These are phyloP conservation scores for Rubroboletus satanas DNA, from an alignment of 768 basidiomycete genomes.

Conservation along the genomic window DNA sequence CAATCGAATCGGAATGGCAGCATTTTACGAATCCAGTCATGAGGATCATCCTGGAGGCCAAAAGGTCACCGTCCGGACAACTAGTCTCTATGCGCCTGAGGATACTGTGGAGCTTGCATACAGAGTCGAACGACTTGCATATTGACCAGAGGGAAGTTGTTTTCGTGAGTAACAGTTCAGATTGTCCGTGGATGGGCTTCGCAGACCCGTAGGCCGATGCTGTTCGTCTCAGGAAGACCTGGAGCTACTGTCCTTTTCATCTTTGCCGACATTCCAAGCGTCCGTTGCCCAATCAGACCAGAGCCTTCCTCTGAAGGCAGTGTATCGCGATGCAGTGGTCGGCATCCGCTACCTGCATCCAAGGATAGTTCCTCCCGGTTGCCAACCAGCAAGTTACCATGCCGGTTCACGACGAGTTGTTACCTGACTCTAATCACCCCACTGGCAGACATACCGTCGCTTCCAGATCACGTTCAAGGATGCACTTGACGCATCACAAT, in stretches of 20 bases:
- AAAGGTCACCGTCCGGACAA: slow-evolving; percentile 44
- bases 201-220: neutral
- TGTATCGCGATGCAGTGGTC: slow-evolving; percentile 68
- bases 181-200: neutral
- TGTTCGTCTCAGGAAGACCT: slow-evolving; percentile 60
- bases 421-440: slow-evolving; percentile 9
- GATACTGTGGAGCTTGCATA: slow-evolving; percentile 58
- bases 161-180: slow-evolving; percentile 49
- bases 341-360: slow-evolving; percentile 72
- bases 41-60: slow-evolving; percentile 57
- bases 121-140: slow-evolving; percentile 34
- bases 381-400: slow-evolving; percentile 29
- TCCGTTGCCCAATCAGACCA: slow-evolving; percentile 38
- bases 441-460: slow-evolving; percentile 57
- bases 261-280: slow-evolving; percentile 32
- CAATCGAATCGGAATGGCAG: slow-evolving; percentile 59
- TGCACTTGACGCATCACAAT: slow-evolving; percentile 46
- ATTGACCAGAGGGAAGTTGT: slow-evolving; percentile 52
- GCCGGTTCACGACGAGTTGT: neutral
- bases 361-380: slow-evolving; percentile 28
- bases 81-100: slow-evolving; percentile 63
- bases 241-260: slow-evolving; percentile 67
- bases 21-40: slow-evolving; percentile 72
- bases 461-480: slow-evolving; percentile 71
- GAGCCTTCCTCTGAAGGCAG: slow-evolving; percentile 72